A percentile compares a stretch with the other conserved stretches of the same genome.
Evolutionary conservation across 495 filamentous ascomycete genomes (phyloP).

Genomic region (Letharia lupina): DNA sequence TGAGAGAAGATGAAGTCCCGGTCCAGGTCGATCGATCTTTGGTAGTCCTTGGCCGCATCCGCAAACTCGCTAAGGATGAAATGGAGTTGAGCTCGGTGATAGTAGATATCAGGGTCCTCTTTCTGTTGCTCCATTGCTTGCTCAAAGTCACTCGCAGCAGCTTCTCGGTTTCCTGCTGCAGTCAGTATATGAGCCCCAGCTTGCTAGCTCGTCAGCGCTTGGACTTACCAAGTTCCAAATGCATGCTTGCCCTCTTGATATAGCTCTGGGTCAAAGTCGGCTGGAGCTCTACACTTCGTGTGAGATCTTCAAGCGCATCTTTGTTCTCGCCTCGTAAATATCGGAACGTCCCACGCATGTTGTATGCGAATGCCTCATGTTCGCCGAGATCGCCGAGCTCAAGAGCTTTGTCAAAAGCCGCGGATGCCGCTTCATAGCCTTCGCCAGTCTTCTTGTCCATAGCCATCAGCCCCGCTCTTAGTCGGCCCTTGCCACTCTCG

Average conservation of each 20-base stretch:
- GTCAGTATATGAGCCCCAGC: neutral
- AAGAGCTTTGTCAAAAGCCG: conserved; percentile 79
- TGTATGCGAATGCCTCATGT: conserved; percentile 84
- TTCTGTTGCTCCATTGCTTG: conserved; percentile 76
- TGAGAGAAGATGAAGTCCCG: conserved; percentile 95
- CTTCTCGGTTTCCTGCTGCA: conserved; percentile 65
- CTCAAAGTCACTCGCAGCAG: conserved; percentile 80
- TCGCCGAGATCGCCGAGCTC: conserved; percentile 68
- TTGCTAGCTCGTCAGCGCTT: neutral
- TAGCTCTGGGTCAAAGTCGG: conserved; percentile 88
- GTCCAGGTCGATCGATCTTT: conserved; percentile 97
- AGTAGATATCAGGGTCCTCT: conserved; percentile 95
- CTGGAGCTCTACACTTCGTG: conserved; percentile 84
- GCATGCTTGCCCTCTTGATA: conserved; percentile 98
- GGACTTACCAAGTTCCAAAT: conserved; percentile 78
- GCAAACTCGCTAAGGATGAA: conserved; percentile 93
- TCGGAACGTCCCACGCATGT: conserved; percentile 91
- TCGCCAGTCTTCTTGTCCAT: conserved; percentile 80
- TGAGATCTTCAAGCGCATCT: conserved; percentile 72
- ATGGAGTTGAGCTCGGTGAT: conserved; percentile 96
- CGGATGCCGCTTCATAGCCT: conserved; percentile 77
- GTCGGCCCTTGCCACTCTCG: conserved; percentile 70
- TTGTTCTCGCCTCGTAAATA: conserved; percentile 84
- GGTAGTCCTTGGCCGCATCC: conserved; percentile 94
- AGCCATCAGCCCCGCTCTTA: conserved; percentile 70